These are phyloP conservation scores for Cercophora scortea DNA, from an alignment of 495 filamentous ascomycete species.

Conservation along the genomic window DNA sequence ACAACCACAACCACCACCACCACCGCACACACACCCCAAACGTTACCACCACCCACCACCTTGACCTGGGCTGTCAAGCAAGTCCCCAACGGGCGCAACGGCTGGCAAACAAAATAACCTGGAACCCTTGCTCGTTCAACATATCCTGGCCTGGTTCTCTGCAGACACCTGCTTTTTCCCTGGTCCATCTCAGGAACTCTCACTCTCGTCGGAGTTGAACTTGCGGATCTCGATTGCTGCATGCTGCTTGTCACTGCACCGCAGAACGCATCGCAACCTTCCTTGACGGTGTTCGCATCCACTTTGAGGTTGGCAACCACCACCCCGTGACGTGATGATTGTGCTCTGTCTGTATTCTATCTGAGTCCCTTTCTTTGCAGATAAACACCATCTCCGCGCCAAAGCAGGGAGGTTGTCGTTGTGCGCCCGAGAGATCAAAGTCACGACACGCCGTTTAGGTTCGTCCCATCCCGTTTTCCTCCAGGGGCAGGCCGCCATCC, in stretches of 20 bases:
- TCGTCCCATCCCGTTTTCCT: too few species aligned
- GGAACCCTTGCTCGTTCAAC: constrained; percentile 12
- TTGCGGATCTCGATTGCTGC: constrained; percentile 4
- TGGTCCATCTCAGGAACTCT: constrained; percentile 2
- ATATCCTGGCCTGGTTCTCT: constrained; percentile 6
- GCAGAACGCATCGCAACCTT: neutral
- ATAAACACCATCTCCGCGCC: too few species aligned
- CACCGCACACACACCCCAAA: too few species aligned
- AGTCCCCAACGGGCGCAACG: constrained; percentile 13
- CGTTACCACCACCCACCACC: neutral
- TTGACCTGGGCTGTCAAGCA: neutral
- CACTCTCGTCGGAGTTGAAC: neutral
- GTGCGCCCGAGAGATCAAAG: too few species aligned
- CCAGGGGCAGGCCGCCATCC: too few species aligned
- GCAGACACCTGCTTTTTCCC: constrained; percentile 3
- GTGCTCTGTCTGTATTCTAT: too few species aligned
- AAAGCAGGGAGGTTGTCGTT: too few species aligned
- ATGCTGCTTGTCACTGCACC: neutral
- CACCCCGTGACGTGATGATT: too few species aligned
- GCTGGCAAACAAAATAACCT: constrained; percentile 15
- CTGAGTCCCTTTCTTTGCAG: too few species aligned
- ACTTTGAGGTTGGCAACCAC: too few species aligned
- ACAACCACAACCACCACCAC: neutral
- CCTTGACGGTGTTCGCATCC: neutral
- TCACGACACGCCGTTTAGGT: too few species aligned